These are phyloP conservation scores for Xylariaceae sp. DNA, from an alignment of 2,329 filamentous ascomycete species.

Conservation along the genomic window DNA sequence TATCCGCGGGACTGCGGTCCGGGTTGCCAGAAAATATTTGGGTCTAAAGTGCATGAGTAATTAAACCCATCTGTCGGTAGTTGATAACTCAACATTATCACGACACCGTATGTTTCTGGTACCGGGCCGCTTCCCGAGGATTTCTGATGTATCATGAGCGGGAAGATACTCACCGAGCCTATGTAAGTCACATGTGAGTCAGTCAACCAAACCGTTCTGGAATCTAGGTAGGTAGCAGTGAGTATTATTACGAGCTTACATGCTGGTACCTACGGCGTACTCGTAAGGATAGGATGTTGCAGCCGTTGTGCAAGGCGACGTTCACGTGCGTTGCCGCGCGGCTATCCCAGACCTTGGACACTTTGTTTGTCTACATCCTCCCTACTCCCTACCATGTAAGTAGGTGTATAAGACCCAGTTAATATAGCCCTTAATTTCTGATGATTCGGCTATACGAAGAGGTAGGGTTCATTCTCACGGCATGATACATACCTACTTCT, in stretches of 20 bases:
- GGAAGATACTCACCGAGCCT: background rate
- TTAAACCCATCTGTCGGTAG: slow-evolving; percentile 9
- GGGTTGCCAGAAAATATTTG: slow-evolving; percentile 7
- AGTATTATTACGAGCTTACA: too few relatives aligned
- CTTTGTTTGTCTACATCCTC: background rate
- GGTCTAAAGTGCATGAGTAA: slow-evolving; percentile 6
- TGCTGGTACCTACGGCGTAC: too few relatives aligned
- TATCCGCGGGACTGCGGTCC: slow-evolving; percentile 14
- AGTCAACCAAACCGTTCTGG: slow-evolving; percentile 17
- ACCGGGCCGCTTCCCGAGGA: background rate
- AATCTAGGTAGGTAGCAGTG: too few relatives aligned
- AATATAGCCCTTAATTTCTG: slow-evolving; percentile 11
- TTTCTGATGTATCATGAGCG: background rate
- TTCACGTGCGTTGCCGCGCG: slow-evolving; percentile 17
- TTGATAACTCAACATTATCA: background rate
- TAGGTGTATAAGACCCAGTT: background rate
- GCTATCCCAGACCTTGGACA: slow-evolving; percentile 12
- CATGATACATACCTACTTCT: background rate
- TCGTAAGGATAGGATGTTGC: slow-evolving; percentile 4
- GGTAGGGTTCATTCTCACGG: too few relatives aligned
- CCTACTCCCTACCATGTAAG: too few relatives aligned
- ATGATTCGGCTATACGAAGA: slow-evolving; percentile 5
- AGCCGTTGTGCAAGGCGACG: slow-evolving; percentile 14
- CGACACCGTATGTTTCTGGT: background rate
- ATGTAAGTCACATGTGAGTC: background rate